phyloP scores from a whole-genome alignment of 305 asterid species.

The Nicotiana rustica region DNA sequence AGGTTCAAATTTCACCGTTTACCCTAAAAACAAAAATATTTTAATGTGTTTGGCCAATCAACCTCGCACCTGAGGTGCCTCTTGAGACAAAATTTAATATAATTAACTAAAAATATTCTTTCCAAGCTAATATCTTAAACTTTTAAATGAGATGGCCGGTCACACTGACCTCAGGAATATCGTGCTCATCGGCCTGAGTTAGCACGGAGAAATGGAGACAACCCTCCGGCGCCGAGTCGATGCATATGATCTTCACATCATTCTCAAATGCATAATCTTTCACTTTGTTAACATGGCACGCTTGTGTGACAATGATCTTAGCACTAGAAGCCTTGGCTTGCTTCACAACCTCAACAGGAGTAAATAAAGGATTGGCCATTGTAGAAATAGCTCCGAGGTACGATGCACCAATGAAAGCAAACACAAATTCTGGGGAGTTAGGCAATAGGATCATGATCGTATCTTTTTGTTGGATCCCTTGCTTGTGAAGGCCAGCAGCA shows the following conservation, averaged over 20 bases:
- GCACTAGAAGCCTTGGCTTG: slow-evolving; percentile 75
- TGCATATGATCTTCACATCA: slow-evolving; percentile 52
- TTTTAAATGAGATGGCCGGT: not conserved
- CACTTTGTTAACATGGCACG: slow-evolving; percentile 60
- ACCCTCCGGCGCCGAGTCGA: slow-evolving; percentile 56
- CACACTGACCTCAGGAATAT: slow-evolving; percentile 51
- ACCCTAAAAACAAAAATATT: not conserved
- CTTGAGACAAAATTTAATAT: not conserved
- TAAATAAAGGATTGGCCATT: slow-evolving; percentile 84
- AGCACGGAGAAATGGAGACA: slow-evolving; percentile 64
- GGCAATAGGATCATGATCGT: slow-evolving; percentile 83
- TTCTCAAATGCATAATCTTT: slow-evolving; percentile 55
- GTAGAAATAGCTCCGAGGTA: slow-evolving; percentile 72
- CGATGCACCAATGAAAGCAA: slow-evolving; percentile 80
- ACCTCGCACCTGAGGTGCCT: not conserved
- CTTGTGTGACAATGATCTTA: slow-evolving; percentile 63
- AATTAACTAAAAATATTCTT: not conserved
- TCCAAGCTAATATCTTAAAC: not conserved
- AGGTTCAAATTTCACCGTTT: not conserved
- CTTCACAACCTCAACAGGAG: slow-evolving; percentile 65
- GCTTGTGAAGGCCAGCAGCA: slow-evolving; percentile 62
- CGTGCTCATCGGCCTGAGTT: slow-evolving; percentile 51
- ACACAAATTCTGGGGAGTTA: slow-evolving; percentile 71
- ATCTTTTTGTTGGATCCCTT: slow-evolving; percentile 66
- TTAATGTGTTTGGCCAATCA: not conserved